Conservation (phyloP, 805 yeast genomes). For the Wickerhamomyces sydowiorum region DNA sequence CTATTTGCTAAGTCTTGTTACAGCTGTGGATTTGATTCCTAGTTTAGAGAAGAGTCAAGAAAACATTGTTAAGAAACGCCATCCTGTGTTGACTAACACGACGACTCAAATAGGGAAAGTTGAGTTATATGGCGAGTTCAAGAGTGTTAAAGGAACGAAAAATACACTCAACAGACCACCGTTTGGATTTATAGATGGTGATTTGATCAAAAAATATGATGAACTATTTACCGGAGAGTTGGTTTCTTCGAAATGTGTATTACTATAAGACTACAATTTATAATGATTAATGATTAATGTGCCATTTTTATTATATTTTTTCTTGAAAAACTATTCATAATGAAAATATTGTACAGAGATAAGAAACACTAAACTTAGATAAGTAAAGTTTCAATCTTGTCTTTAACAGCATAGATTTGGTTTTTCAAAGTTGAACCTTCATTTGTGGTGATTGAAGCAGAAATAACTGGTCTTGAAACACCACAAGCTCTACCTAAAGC, state of each 20-base stretch:
- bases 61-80: not conserved
- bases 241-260: not conserved
- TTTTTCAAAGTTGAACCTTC: constrained; percentile 96
- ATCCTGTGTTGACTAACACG: constrained; percentile 4
- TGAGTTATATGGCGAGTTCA: not conserved
- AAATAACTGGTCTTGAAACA: constrained; percentile 98
- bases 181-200: constrained; percentile 10
- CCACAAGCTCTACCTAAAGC: constrained; percentile 99
- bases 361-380: constrained; percentile 41
- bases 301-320: too few species aligned
- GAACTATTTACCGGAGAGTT: not conserved
- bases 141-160: not conserved
- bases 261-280: not conserved
- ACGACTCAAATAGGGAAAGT: constrained; percentile 1
- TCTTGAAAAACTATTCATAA: too few species aligned
- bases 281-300: not conserved
- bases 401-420: constrained; percentile 97
- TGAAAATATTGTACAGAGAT: not conserved
- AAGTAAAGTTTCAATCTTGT: constrained; percentile 96
- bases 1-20: constrained; percentile 15
- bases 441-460: constrained; percentile 96
- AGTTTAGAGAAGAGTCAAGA: constrained; percentile 4
- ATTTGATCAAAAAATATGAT: constrained; percentile 5
- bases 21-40: not conserved
- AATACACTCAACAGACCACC: not conserved